Evolutionary conservation across 768 basidiomycete genomes (phyloP).

Genomic region (Pleurotus ostreatus): DNA sequence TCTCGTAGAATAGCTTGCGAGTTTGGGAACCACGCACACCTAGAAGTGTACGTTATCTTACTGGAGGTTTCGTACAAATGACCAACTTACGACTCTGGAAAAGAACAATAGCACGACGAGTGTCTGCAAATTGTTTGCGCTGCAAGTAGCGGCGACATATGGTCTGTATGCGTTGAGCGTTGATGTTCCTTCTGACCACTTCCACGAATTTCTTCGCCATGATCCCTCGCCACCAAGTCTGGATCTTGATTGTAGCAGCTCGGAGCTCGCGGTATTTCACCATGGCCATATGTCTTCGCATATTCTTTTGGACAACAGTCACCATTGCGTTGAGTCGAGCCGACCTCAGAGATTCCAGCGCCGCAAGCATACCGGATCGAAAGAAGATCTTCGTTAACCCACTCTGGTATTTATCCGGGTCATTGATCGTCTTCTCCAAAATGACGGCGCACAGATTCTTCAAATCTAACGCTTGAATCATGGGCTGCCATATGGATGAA

Average conservation of each 20-base stretch:
- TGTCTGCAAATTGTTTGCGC: constrained; percentile 62
- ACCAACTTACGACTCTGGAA: constrained; percentile 80
- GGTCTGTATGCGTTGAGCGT: constrained; percentile 75
- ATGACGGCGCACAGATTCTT: constrained; percentile 80
- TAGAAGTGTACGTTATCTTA: constrained; percentile 22
- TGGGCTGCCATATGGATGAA: constrained; percentile 80
- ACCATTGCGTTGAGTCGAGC: constrained; percentile 86
- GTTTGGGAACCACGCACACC: constrained; percentile 75
- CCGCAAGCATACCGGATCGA: constrained; percentile 97
- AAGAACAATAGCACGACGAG: constrained; percentile 57
- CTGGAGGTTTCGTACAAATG: background rate
- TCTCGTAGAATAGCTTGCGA: constrained; percentile 53
- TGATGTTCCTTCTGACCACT: constrained; percentile 64
- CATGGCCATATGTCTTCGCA: constrained; percentile 80
- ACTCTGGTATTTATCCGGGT: constrained; percentile 94
- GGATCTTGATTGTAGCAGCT: constrained; percentile 74
- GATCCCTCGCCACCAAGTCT: constrained; percentile 94
- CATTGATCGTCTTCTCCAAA: constrained; percentile 81
- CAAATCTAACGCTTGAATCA: constrained; percentile 81
- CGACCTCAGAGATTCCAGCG: constrained; percentile 86
- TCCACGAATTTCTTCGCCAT: constrained; percentile 70
- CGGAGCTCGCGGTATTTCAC: constrained; percentile 75
- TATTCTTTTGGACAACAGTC: constrained; percentile 96
- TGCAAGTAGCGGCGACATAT: constrained; percentile 70
- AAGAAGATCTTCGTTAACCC: constrained; percentile 99